phyloP scores from a whole-genome alignment of 1,284 basidiomycete genomes.

The Acaromyces ingoldii region DNA sequence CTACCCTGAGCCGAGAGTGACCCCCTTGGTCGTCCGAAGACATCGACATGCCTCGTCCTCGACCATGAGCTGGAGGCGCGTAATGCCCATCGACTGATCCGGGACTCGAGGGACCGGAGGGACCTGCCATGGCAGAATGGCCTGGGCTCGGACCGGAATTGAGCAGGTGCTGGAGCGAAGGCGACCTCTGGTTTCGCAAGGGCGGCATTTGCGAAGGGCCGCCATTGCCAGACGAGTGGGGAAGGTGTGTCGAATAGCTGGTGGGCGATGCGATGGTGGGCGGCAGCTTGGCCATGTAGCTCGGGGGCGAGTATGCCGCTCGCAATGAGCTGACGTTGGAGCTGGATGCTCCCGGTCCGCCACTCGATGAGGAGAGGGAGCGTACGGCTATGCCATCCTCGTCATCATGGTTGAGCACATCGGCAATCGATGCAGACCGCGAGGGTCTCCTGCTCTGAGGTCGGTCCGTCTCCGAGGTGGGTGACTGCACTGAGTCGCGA shows the following conservation, averaged over 20 bases:
- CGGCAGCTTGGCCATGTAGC: neutral
- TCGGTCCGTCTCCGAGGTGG: neutral
- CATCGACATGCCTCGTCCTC: no score
- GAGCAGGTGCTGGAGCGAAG: neutral
- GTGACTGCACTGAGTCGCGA: constrained; percentile 3
- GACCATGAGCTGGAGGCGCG: no score
- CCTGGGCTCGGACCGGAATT: neutral
- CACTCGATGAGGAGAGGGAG: neutral
- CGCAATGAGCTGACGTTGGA: neutral
- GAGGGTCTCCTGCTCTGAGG: neutral
- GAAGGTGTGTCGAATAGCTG: neutral
- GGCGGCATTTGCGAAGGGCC: neutral
- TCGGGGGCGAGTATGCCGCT: neutral
- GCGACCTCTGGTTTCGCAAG: neutral
- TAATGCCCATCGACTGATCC: neutral
- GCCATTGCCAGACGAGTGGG: neutral
- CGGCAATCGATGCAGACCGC: constrained; percentile 11
- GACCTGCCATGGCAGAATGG: neutral
- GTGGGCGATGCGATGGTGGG: neutral
- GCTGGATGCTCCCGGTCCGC: neutral
- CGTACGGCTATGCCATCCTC: neutral
- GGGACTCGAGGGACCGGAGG: neutral
- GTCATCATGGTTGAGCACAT: constrained; percentile 7
- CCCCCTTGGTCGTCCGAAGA: no score
- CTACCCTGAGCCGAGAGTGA: neutral